Conservation (phyloP, 2,329 filamentous ascomycete genomes). For the Colletotrichum orchidophilum region DNA sequence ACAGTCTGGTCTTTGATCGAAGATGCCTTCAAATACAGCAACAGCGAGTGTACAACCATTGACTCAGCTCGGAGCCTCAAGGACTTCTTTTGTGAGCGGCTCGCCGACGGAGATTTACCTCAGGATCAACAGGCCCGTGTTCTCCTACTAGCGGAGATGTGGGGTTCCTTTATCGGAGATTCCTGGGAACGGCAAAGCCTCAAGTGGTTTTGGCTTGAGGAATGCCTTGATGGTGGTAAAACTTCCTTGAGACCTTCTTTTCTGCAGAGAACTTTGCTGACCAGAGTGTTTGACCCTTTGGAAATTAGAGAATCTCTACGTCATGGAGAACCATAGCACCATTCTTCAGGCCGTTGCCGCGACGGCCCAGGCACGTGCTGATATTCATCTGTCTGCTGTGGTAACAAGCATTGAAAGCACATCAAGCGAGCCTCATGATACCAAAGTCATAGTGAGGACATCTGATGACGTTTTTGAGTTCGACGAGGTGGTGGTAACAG, state of each 20-base stretch:
- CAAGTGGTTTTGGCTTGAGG: slow-evolving; percentile 67
- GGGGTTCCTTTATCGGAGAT: slow-evolving; percentile 63
- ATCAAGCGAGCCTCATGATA: not conserved
- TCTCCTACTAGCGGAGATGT: slow-evolving; percentile 48
- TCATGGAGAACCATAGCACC: not conserved
- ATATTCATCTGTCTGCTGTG: not conserved
- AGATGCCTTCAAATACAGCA: not conserved
- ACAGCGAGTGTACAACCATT: not conserved
- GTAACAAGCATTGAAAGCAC: not conserved
- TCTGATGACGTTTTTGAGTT: slow-evolving; percentile 58
- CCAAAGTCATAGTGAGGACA: not conserved
- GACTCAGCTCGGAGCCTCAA: not conserved
- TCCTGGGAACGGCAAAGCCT: slow-evolving; percentile 53
- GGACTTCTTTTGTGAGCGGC: not conserved
- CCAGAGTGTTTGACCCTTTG: not conserved
- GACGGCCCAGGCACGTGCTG: not conserved
- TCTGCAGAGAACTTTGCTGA: not conserved
- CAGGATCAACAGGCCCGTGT: not conserved
- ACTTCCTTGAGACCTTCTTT: not conserved
- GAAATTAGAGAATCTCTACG: not conserved
- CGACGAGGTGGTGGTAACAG: slow-evolving; percentile 74
- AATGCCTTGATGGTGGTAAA: slow-evolving; percentile 62
- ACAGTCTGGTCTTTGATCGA: not conserved
- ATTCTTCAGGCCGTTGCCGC: not conserved
- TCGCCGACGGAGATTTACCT: not conserved